These are phyloP conservation scores for Aspergillus bridgeri DNA, from an alignment of 495 filamentous ascomycete species.

Conservation along the genomic window DNA sequence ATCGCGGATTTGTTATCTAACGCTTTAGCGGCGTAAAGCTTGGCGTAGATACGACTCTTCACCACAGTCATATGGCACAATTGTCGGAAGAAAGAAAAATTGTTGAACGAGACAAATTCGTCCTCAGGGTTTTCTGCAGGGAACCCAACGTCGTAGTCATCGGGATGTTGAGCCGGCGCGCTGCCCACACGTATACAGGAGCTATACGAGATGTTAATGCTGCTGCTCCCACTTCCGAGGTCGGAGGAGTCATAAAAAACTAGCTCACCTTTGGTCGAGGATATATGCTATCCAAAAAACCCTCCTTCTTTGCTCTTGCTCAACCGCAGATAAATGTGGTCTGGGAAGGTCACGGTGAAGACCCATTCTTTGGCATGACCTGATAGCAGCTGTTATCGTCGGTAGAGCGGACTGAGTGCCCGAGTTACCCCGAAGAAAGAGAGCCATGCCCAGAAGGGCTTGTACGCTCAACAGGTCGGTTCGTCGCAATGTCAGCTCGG, in stretches of 20 bases:
- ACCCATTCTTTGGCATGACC: slow-evolving; percentile 88
- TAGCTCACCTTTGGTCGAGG: slow-evolving; percentile 76
- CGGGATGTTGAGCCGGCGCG: slow-evolving; percentile 86
- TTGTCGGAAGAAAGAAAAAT: slow-evolving; percentile 82
- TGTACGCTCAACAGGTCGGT: slow-evolving; percentile 93
- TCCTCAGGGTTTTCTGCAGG: slow-evolving; percentile 74
- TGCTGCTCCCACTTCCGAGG: background rate
- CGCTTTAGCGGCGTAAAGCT: slow-evolving; percentile 83
- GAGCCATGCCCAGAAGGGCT: slow-evolving; percentile 87
- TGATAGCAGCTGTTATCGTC: slow-evolving; percentile 85
- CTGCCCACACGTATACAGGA: slow-evolving; percentile 84
- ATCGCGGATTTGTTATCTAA: slow-evolving; percentile 70
- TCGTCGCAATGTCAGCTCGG: slow-evolving; percentile 87
- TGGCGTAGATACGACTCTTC: slow-evolving; percentile 86
- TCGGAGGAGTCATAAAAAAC: background rate
- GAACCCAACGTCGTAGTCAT: slow-evolving; percentile 94
- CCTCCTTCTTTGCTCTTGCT: slow-evolving; percentile 88
- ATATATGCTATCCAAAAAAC: slow-evolving; percentile 98
- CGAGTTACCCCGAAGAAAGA: slow-evolving; percentile 92
- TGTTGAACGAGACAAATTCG: slow-evolving; percentile 65
- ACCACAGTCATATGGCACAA: slow-evolving; percentile 87
- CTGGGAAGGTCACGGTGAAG: slow-evolving; percentile 83
- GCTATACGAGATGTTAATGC: slow-evolving; percentile 27
- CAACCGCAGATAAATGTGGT: slow-evolving; percentile 76
- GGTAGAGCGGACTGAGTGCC: slow-evolving; percentile 89